Conservation (phyloP, 495 filamentous ascomycete genomes). For the Penicillium desertorum region DNA sequence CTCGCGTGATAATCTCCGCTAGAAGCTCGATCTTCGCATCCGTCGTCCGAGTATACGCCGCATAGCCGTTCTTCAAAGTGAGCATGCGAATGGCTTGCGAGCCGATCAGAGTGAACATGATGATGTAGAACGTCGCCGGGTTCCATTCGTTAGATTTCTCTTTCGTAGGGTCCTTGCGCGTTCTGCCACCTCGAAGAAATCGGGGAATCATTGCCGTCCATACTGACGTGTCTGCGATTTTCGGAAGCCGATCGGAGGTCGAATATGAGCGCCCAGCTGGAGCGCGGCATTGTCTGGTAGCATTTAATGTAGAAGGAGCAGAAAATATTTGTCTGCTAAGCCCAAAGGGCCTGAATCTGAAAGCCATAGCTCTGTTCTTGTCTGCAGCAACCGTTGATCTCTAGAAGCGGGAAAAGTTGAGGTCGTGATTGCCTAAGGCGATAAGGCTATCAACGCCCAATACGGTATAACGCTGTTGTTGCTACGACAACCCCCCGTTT, state of each 20-base stretch:
- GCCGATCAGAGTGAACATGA: slow-evolving; percentile 87
- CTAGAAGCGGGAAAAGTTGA: slow-evolving; percentile 14
- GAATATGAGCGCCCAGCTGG: slow-evolving; percentile 29
- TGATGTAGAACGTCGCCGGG: slow-evolving; percentile 88
- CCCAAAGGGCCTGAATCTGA: slow-evolving; percentile 17
- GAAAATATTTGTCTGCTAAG: slow-evolving; percentile 8
- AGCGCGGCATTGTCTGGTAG: slow-evolving; percentile 9
- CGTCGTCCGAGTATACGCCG: slow-evolving; percentile 66
- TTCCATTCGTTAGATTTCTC: slow-evolving; percentile 76
- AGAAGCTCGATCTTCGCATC: slow-evolving; percentile 77
- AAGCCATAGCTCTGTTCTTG: slow-evolving; percentile 19
- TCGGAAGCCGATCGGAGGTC: slow-evolving; percentile 48
- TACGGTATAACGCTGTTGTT: slow-evolving; percentile 34
- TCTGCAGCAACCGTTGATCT: not conserved
- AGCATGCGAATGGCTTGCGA: slow-evolving; percentile 94
- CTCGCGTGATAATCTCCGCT: slow-evolving; percentile 76
- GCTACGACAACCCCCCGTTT: slow-evolving; percentile 43
- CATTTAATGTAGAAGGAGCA: not conserved
- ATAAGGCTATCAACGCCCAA: slow-evolving; percentile 18
- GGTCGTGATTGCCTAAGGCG: slow-evolving; percentile 18
- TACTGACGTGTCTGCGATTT: slow-evolving; percentile 62
- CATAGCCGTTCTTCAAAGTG: slow-evolving; percentile 69
- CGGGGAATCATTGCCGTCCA: slow-evolving; percentile 68
- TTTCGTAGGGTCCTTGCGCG: slow-evolving; percentile 33
- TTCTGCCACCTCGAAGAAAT: slow-evolving; percentile 42